Conservation (phyloP, 352 stramenopile genomes). For the Pythium phragmitis region DNA sequence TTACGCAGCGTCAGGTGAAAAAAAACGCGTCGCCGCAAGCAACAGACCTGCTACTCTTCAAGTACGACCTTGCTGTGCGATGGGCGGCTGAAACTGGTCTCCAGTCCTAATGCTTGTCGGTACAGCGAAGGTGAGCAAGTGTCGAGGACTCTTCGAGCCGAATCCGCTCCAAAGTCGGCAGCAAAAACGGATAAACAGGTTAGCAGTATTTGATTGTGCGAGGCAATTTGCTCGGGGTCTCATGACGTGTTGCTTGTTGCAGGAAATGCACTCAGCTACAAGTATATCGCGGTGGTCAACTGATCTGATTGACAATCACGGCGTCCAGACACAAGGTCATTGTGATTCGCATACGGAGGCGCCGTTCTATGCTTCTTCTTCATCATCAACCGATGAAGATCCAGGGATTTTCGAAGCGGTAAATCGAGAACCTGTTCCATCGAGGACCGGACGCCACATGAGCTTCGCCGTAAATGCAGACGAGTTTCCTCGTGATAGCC, state of each 20-base stretch:
- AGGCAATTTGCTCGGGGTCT: neutral
- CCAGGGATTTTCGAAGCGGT: neutral
- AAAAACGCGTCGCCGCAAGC: constrained; percentile 2
- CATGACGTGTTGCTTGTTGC: neutral
- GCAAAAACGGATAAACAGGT: neutral
- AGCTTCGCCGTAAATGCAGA: neutral
- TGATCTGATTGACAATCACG: neutral
- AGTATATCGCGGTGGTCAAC: neutral
- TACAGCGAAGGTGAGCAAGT: constrained; percentile 17
- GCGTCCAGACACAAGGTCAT: neutral
- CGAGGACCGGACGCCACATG: neutral
- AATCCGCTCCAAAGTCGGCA: neutral
- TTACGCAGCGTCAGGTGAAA: neutral
- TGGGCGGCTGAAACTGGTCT: neutral
- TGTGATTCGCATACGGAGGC: neutral
- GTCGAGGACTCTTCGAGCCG: neutral
- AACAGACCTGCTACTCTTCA: constrained; percentile 37
- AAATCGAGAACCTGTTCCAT: neutral
- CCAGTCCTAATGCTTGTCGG: neutral
- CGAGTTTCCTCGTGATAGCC: neutral
- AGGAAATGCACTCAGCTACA: neutral
- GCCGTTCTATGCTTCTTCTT: constrained; percentile 9
- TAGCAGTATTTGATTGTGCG: neutral
- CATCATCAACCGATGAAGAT: constrained; percentile 4
- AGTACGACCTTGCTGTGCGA: constrained; percentile 25